These are phyloP conservation scores for Aspergillus ostianus DNA, from an alignment of 495 filamentous ascomycete species.

Conservation along the genomic window DNA sequence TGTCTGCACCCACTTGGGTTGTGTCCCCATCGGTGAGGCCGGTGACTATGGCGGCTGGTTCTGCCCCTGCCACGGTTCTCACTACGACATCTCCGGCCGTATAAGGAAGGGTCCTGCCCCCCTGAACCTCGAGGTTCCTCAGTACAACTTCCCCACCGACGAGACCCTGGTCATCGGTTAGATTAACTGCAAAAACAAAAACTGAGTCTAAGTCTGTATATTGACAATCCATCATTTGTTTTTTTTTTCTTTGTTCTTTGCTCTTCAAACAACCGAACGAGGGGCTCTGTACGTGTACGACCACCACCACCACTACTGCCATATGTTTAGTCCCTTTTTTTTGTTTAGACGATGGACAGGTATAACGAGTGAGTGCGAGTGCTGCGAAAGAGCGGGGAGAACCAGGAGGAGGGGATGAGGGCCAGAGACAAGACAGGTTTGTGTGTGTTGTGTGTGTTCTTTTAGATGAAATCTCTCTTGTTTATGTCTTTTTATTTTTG, in stretches of 20 bases:
- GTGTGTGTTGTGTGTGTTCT: constrained; percentile 28
- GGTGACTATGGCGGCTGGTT: constrained; percentile 99
- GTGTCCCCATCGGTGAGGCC: constrained; percentile 97
- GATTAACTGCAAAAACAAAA: constrained; percentile 18
- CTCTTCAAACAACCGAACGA: not conserved
- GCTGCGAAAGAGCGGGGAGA: too few relatives aligned
- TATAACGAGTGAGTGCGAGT: too few relatives aligned
- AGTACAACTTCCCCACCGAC: constrained; percentile 83
- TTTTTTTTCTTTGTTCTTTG: not conserved
- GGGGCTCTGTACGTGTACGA: not conserved
- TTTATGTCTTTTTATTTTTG: constrained; percentile 21
- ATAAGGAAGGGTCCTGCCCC: constrained; percentile 94
- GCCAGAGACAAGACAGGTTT: constrained; percentile 20
- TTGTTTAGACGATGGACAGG: not conserved
- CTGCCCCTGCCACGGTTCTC: constrained; percentile 99
- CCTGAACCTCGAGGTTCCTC: constrained; percentile 92
- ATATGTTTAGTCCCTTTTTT: not conserved
- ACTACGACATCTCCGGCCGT: constrained; percentile 99
- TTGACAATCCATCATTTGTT: not conserved
- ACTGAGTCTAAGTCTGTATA: not conserved
- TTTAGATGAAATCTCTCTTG: constrained; percentile 42
- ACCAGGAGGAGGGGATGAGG: constrained; percentile 13
- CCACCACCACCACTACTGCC: too few relatives aligned
- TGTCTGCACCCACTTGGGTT: constrained; percentile 98
- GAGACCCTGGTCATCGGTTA: constrained; percentile 79